A percentile compares a stretch with the other conserved stretches of the same genome.
Evolutionary conservation across 139 green algal species (phyloP).

Genomic region (Gonium pectorale): DNA sequence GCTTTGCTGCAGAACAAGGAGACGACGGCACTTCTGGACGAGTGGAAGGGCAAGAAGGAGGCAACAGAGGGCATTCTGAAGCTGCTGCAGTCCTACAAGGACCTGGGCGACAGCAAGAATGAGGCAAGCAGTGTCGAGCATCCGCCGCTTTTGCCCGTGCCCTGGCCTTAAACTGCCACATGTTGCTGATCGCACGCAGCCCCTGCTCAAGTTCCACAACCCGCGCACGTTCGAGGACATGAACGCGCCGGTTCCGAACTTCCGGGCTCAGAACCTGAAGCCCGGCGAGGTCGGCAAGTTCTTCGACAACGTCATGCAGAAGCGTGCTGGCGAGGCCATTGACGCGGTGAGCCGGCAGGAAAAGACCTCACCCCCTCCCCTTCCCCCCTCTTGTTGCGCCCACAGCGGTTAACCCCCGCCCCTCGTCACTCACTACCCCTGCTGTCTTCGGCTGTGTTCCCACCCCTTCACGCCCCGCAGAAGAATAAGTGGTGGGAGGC

Average conservation of each 20-base stretch:
- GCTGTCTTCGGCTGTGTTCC: no score
- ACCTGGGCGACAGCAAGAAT: conserved; percentile 64
- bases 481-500: conserved; percentile 58
- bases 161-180: neutral
- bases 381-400: no score
- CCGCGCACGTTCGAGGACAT: conserved; percentile 74
- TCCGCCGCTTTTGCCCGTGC: neutral
- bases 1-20: conserved; percentile 35
- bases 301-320: conserved; percentile 68
- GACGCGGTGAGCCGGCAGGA: conserved; percentile 42
- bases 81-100: conserved; percentile 74
- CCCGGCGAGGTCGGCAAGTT: conserved; percentile 66
- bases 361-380: no score
- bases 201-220: conserved; percentile 75
- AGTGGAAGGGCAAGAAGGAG: conserved; percentile 60
- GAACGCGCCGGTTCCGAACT: conserved; percentile 70
- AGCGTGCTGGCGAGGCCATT: conserved; percentile 49
- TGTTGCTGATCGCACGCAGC: conserved; percentile 42
- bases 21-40: conserved; percentile 39
- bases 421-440: no score
- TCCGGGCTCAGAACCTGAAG: conserved; percentile 66
- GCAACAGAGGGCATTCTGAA: conserved; percentile 61
- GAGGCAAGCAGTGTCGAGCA: conserved; percentile 49
- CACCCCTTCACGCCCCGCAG: conserved; percentile 14
- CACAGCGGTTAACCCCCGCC: no score